Conservation (phyloP, 2,329 filamentous ascomycete species). For the Claviceps sp. region DNA sequence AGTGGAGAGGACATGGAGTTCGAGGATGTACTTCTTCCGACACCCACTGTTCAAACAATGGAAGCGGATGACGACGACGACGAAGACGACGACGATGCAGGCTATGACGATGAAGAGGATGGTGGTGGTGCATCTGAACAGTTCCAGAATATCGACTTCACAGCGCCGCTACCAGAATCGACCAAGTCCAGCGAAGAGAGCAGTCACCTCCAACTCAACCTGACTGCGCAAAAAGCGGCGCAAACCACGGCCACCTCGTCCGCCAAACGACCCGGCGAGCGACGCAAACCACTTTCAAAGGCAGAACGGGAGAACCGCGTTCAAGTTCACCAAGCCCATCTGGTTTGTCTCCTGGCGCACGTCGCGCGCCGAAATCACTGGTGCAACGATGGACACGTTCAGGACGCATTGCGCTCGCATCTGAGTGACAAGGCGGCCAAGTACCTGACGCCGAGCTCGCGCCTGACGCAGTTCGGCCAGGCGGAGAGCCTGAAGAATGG, state of each 20-base stretch:
- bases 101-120: conserved; percentile 27
- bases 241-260: conserved; percentile 23
- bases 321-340: conserved; percentile 73
- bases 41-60: conserved; percentile 37
- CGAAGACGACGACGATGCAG: conserved; percentile 26
- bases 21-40: conserved; percentile 35
- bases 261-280: conserved; percentile 20
- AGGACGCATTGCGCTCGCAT: conserved; percentile 50
- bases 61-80: conserved; percentile 35
- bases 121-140: conserved; percentile 11
- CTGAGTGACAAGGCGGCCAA: conserved; percentile 51
- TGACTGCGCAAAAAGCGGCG: conserved; percentile 32
- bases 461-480: conserved; percentile 59
- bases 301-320: conserved; percentile 46
- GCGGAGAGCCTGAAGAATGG: conserved; percentile 69
- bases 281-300: conserved; percentile 39
- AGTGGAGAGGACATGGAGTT: conserved; percentile 34
- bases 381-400: conserved; percentile 67
- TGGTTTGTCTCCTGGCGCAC: conserved; percentile 73
- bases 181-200: conserved; percentile 13
- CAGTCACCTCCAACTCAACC: conserved; percentile 35
- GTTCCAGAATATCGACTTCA: conserved; percentile 38
- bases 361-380: conserved; percentile 67
- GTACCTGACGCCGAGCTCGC: conserved; percentile 54
- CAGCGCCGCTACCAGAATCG: conserved; percentile 13